Conservation (phyloP, 2,329 filamentous ascomycete genomes). For the Trichoderma oligosporum region DNA sequence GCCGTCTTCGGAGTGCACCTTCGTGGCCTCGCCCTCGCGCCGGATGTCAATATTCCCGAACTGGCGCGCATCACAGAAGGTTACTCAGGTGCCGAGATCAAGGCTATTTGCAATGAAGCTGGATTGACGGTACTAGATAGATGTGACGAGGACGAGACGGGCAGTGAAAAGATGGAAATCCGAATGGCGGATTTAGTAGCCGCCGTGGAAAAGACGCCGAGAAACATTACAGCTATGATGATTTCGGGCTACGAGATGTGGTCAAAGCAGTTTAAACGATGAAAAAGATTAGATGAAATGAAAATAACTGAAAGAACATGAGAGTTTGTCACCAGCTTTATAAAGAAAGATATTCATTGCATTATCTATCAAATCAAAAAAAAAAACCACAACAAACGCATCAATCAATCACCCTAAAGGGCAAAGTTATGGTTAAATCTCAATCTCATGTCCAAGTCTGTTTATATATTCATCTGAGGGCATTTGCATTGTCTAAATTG, state of each 20-base stretch:
- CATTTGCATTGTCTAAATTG: background rate
- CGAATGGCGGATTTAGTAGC: conserved; percentile 42
- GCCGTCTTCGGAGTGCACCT: conserved; percentile 72
- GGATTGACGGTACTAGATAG: conserved; percentile 42
- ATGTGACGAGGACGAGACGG: conserved; percentile 30
- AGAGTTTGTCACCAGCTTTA: too few relatives aligned
- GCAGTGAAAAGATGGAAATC: conserved; percentile 32
- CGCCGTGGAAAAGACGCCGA: conserved; percentile 46
- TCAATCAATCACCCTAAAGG: background rate
- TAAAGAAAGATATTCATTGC: too few relatives aligned
- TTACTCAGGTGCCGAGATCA: conserved; percentile 81
- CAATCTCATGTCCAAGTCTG: too few relatives aligned
- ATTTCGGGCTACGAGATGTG: conserved; percentile 57
- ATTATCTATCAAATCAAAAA: too few relatives aligned
- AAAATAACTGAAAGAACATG: too few relatives aligned
- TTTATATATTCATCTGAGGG: background rate
- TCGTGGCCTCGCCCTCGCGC: conserved; percentile 53
- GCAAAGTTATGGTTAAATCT: background rate
- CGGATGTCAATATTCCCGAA: conserved; percentile 61
- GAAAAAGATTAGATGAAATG: too few relatives aligned
- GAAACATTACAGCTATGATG: conserved; percentile 58
- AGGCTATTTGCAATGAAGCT: conserved; percentile 47
- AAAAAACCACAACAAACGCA: too few relatives aligned
- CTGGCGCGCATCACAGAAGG: conserved; percentile 67
- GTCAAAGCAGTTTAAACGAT: conserved; percentile 39